Conservation (phyloP, 108 stramenopile genomes). For the Nitzschia sp. region DNA sequence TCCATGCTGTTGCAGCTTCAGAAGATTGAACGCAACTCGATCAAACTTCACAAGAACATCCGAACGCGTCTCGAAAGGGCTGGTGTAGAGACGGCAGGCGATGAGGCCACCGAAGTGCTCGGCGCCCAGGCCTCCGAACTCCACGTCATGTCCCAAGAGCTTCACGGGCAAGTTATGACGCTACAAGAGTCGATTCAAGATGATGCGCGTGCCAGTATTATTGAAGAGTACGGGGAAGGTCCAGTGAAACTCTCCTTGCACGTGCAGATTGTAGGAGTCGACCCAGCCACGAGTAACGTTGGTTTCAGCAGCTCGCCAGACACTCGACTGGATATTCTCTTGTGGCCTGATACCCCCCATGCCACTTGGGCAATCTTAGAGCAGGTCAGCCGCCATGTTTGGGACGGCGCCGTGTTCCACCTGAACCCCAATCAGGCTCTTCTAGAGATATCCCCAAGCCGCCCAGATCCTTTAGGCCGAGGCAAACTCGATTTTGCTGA, state of each 20-base stretch:
- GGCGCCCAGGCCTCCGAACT: conserved; percentile 29
- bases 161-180: conserved; percentile 27
- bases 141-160: conserved; percentile 31
- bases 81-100: background rate
- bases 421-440: conserved; percentile 11
- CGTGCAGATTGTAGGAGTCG: conserved; percentile 17
- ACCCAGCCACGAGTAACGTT: background rate
- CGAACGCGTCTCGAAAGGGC: background rate
- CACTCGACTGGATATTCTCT: conserved; percentile 23
- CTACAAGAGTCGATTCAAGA: conserved; percentile 38
- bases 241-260: conserved; percentile 44
- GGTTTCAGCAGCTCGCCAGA: background rate
- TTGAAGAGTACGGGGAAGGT: conserved; percentile 41
- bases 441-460: conserved; percentile 3
- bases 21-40: conserved; percentile 37
- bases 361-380: conserved; percentile 47
- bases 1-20: conserved; percentile 33
- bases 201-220: conserved; percentile 18
- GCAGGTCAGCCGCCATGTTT: conserved; percentile 38
- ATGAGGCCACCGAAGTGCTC: background rate
- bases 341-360: conserved; percentile 57
- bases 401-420: conserved; percentile 34
- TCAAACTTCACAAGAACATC: conserved; percentile 33
- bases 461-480: background rate
- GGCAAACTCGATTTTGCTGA: conserved; percentile 19